phyloP scores from a whole-genome alignment of 805 yeast species.

The Limtongia smithiae region DNA sequence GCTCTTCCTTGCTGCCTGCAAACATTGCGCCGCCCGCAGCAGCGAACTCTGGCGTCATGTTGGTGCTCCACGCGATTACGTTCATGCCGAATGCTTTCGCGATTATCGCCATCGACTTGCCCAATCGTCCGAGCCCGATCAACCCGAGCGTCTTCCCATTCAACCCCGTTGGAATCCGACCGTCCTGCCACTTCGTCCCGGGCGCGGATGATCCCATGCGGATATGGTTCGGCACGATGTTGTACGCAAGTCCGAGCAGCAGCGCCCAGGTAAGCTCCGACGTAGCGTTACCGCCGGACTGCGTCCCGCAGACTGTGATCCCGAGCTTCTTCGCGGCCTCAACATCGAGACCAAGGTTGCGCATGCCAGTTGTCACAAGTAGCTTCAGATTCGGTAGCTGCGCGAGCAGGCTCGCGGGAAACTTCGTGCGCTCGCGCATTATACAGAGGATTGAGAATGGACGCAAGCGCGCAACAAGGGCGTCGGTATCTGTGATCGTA shows the following conservation, averaged over 20 bases:
- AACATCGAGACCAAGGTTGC: slow-evolving; percentile 27
- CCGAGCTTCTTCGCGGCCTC: slow-evolving; percentile 25
- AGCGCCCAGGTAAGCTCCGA: slow-evolving; percentile 30
- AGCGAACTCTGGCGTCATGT: slow-evolving; percentile 22
- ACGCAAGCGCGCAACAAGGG: slow-evolving; percentile 12
- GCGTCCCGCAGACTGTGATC: slow-evolving; percentile 25
- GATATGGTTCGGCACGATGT: slow-evolving; percentile 23
- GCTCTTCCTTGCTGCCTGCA: slow-evolving; percentile 25
- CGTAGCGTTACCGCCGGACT: slow-evolving; percentile 23
- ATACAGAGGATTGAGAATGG: slow-evolving; percentile 26
- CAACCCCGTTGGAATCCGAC: slow-evolving; percentile 24
- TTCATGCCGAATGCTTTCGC: slow-evolving; percentile 29
- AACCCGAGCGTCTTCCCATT: slow-evolving; percentile 27
- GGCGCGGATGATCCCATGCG: slow-evolving; percentile 10
- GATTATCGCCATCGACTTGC: slow-evolving; percentile 20
- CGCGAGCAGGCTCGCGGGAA: slow-evolving; percentile 12
- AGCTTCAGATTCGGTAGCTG: slow-evolving; percentile 28
- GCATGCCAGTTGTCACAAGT: slow-evolving; percentile 27
- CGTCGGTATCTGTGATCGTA: slow-evolving; percentile 7
- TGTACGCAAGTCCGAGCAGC: slow-evolving; percentile 22
- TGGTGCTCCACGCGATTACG: slow-evolving; percentile 30
- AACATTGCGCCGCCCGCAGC: slow-evolving; percentile 6
- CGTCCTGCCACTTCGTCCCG: slow-evolving; percentile 28
- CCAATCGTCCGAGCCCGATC: slow-evolving; percentile 29
- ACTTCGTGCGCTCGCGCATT: slow-evolving; percentile 31